A percentile compares a stretch with the other conserved stretches of the same genome.
Conservation (phyloP, 148 eudicot genomes). For the Chenopodium berlandieri region DNA sequence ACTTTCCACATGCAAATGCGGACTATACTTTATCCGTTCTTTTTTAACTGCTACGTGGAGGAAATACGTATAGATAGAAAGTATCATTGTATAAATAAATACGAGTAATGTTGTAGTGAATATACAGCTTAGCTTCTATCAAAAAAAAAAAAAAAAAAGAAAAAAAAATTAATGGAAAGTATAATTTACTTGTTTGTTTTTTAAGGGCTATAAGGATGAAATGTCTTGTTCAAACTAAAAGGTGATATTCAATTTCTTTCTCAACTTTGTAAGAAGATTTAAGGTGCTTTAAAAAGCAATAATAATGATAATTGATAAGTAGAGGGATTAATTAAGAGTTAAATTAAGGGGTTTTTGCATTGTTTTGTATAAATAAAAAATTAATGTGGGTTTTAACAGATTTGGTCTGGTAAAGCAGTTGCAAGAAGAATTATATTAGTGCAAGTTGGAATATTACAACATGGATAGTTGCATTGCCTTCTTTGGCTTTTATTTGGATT, state of each 20-base stretch:
- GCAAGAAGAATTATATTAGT: conserved; percentile 51
- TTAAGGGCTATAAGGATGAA: conserved; percentile 1
- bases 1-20: conserved; percentile 41
- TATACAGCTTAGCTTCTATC: too few species aligned
- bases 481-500: conserved; percentile 17
- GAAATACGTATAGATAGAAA: too few species aligned
- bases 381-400: conserved; percentile 21
- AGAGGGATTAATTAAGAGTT: conserved; percentile 2
- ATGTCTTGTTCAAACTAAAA: conserved; percentile 47
- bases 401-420: conserved; percentile 62
- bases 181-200: too few species aligned
- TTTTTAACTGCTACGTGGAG: background rate
- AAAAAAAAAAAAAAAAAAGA: too few species aligned
- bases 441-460: conserved; percentile 57
- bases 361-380: background rate
- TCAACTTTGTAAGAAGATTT: conserved; percentile 49
- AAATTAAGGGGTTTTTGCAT: background rate
- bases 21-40: background rate
- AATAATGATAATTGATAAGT: background rate
- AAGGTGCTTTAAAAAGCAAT: conserved; percentile 36
- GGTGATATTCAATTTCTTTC: conserved; percentile 44
- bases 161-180: too few species aligned
- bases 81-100: too few species aligned
- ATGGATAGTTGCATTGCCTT: conserved; percentile 20
- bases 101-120: too few species aligned